A percentile compares a stretch with the other conserved stretches of the same genome.
Conservation (phyloP, 441 rosid species). For the Croton laevigatus region DNA sequence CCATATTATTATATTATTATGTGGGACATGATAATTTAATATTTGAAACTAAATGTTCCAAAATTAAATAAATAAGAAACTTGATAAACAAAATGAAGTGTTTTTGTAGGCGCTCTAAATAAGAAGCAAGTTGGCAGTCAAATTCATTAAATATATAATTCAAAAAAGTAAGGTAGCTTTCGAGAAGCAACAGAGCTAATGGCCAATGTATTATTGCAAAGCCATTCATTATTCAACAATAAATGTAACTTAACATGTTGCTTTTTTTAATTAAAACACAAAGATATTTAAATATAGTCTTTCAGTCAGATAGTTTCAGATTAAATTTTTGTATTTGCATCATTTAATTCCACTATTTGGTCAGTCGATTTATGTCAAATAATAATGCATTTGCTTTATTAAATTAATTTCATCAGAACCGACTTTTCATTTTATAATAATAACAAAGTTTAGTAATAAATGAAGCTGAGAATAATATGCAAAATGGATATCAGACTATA, state of each 20-base stretch:
- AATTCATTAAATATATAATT: no score
- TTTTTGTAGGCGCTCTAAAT: not conserved
- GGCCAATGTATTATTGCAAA: not conserved
- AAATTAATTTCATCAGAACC: not conserved
- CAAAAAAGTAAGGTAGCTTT: not conserved
- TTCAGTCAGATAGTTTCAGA: not conserved
- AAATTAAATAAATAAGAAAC: not conserved
- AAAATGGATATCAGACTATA: no score
- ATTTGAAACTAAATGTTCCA: not conserved
- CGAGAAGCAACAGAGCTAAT: conserved; percentile 11
- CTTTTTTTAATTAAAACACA: not conserved
- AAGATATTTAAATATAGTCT: not conserved
- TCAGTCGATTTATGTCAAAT: not conserved
- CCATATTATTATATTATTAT: no score
- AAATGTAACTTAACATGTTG: not conserved
- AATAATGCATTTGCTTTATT: no score
- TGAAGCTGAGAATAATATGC: not conserved
- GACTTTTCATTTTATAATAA: not conserved
- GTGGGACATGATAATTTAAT: not conserved
- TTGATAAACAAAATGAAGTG: not conserved
- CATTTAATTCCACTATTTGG: conserved; percentile 9
- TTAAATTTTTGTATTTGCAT: not conserved
- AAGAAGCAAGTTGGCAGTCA: not conserved
- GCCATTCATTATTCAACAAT: not conserved
- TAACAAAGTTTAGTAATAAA: not conserved